Percentiles rank a stretch among this genome's conserved stretches.
Evolutionary conservation across 208 protist species (phyloP).

Genomic region (Trypanosomatidae sp.): DNA sequence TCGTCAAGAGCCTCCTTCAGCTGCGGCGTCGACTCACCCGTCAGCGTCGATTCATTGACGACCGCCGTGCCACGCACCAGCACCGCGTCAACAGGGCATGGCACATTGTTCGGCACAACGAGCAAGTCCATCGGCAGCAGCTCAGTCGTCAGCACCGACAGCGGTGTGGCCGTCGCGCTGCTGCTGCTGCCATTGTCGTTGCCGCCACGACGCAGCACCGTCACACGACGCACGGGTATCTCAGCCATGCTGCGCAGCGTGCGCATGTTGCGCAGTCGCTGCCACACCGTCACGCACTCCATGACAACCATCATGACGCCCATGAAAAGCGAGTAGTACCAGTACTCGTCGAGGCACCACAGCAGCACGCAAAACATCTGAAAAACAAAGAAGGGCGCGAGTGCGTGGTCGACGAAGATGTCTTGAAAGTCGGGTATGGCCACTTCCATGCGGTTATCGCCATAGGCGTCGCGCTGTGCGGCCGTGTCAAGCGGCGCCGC

Average conservation of each 20-base stretch:
- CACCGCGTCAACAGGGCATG: conserved; percentile 92
- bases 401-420: conserved; percentile 93
- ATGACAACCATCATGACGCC: conserved; percentile 96
- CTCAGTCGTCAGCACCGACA: conserved; percentile 38
- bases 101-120: conserved; percentile 59
- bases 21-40: conserved; percentile 98
- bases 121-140: conserved; percentile 95
- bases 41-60: conserved; percentile 98
- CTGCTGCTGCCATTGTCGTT: no score
- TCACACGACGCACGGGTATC: conserved; percentile 70
- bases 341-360: conserved; percentile 96
- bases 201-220: conserved; percentile 50
- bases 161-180: no score
- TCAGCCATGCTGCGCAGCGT: conserved; percentile 89
- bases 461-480: conserved; percentile 58
- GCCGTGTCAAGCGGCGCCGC: conserved; percentile 21
- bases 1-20: conserved; percentile 88
- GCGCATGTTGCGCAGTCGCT: conserved; percentile 89
- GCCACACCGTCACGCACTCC: conserved; percentile 92
- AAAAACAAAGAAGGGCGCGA: conserved; percentile 98
- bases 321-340: conserved; percentile 97
- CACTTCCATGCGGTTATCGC: conserved; percentile 88
- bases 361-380: conserved; percentile 96
- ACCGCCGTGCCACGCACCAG: conserved; percentile 93
- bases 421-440: conserved; percentile 92